Conservation (phyloP, 176 grass and related monocot species). For the Dendrocalamus sinicus region DNA sequence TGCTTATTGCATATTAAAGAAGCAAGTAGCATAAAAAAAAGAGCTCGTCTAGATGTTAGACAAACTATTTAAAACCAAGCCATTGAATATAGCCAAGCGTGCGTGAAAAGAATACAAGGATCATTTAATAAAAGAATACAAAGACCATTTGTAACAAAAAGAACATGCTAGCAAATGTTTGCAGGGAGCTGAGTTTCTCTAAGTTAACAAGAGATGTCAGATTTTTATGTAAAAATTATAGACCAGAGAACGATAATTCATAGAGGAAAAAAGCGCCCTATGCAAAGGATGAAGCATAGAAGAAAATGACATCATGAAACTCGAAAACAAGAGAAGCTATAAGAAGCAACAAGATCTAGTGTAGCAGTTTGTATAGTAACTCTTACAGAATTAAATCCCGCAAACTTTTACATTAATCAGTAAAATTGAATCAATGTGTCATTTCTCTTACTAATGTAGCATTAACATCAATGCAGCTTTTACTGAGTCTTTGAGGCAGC, state of each 20-base stretch:
- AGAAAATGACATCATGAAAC: neutral
- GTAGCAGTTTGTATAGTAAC: neutral
- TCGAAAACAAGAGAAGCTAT: constrained; percentile 3
- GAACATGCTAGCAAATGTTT: neutral
- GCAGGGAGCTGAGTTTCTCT: neutral
- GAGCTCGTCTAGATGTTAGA: no score
- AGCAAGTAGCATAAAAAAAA: no score
- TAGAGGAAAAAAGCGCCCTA: neutral
- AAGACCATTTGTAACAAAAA: no score
- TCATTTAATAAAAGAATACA: no score
- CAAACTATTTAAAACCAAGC: no score
- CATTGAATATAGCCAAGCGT: no score
- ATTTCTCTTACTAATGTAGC: neutral
- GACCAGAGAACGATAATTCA: neutral
- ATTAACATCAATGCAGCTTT: constrained; percentile 10
- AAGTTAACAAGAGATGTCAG: neutral
- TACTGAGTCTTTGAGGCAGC: constrained; percentile 71
- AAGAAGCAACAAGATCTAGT: neutral
- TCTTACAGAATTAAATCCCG: neutral
- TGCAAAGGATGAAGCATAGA: neutral
- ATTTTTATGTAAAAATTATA: neutral
- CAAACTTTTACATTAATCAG: neutral
- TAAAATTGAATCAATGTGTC: neutral
- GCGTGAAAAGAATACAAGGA: no score
- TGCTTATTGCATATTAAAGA: no score